Percentiles rank a stretch among this genome's conserved stretches.
Conservation (phyloP, 2,329 filamentous ascomycete genomes). For the Neopestalotiopsis rosae region DNA sequence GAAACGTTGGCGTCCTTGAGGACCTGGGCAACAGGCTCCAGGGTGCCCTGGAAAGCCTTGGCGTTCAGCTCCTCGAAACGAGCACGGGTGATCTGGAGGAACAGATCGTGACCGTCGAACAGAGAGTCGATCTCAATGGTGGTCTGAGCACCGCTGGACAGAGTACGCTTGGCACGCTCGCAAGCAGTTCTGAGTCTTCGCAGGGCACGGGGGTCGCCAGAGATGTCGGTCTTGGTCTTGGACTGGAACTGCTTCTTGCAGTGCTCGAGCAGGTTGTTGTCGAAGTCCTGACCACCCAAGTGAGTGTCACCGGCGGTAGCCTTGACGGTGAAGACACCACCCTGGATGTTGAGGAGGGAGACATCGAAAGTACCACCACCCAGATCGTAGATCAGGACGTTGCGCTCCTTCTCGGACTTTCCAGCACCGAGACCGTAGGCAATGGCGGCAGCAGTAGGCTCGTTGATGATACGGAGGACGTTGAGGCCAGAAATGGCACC, state of each 20-base stretch:
- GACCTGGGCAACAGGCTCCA: conserved; percentile 95
- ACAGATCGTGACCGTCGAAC: conserved; percentile 97
- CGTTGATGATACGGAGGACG: conserved; percentile 99
- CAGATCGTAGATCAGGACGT: conserved; percentile 99
- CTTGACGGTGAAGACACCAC: conserved; percentile 99
- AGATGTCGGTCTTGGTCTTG: conserved; percentile 72
- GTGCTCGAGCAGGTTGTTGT: conserved; percentile 92
- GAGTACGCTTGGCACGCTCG: conserved; percentile 98
- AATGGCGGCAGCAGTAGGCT: conserved; percentile 97
- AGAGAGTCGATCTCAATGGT: conserved; percentile 99
- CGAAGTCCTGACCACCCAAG: conserved; percentile 94
- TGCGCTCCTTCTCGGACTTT: conserved; percentile 97
- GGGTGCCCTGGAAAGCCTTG: conserved; percentile 91
- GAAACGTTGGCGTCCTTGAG: conserved; percentile 89
- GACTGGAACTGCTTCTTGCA: conserved; percentile 72
- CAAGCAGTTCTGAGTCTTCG: conserved; percentile 96
- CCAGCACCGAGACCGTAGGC: conserved; percentile 96
- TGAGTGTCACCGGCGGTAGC: conserved; percentile 98
- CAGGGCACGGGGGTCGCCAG: conserved; percentile 86
- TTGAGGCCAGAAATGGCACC: conserved; percentile 97
- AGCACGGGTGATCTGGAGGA: conserved; percentile 95
- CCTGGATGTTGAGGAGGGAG: conserved; percentile 97
- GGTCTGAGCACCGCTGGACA: conserved; percentile 96
- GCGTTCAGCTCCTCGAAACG: conserved; percentile 99
- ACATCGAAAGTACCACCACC: conserved; percentile 99